These are phyloP conservation scores for Pseudocercospora fijiensis DNA, from an alignment of 2,329 filamentous ascomycete species.

Conservation along the genomic window DNA sequence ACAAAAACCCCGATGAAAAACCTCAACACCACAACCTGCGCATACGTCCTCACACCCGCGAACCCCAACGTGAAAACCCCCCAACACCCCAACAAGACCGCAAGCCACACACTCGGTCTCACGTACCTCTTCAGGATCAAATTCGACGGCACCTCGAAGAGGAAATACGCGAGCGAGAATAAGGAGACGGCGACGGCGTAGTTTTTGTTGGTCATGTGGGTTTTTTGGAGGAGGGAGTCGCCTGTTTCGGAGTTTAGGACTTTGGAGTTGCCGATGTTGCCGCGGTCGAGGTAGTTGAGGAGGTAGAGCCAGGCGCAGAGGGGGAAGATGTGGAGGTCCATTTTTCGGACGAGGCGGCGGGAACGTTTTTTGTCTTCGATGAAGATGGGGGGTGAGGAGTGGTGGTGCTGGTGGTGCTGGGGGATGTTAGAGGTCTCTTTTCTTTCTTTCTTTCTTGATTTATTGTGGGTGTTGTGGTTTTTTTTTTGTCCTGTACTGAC, in stretches of 20 bases:
- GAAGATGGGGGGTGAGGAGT: slow-evolving; percentile 11
- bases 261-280: slow-evolving; percentile 53
- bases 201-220: slow-evolving; percentile 60
- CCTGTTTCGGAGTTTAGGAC: slow-evolving; percentile 61
- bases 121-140: slow-evolving; percentile 43
- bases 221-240: slow-evolving; percentile 63
- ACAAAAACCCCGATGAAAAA: slow-evolving; percentile 43
- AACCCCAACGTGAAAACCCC: slow-evolving; percentile 43
- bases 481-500: slow-evolving; percentile 2
- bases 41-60: slow-evolving; percentile 39
- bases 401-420: slow-evolving; percentile 1
- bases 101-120: slow-evolving; percentile 43
- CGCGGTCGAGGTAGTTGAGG: slow-evolving; percentile 26
- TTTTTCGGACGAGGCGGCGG: slow-evolving; percentile 25
- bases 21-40: slow-evolving; percentile 37
- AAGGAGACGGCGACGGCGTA: slow-evolving; percentile 51
- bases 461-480: background rate
- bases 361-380: slow-evolving; percentile 28
- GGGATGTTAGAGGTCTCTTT: background rate
- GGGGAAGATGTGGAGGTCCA: slow-evolving; percentile 29
- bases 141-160: slow-evolving; percentile 43
- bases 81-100: slow-evolving; percentile 42
- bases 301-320: slow-evolving; percentile 30
- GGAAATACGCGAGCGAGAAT: slow-evolving; percentile 30
- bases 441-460: background rate